These are phyloP conservation scores for Chalciporus sp. DNA, from an alignment of 1,284 basidiomycete genomes.

Conservation along the genomic window DNA sequence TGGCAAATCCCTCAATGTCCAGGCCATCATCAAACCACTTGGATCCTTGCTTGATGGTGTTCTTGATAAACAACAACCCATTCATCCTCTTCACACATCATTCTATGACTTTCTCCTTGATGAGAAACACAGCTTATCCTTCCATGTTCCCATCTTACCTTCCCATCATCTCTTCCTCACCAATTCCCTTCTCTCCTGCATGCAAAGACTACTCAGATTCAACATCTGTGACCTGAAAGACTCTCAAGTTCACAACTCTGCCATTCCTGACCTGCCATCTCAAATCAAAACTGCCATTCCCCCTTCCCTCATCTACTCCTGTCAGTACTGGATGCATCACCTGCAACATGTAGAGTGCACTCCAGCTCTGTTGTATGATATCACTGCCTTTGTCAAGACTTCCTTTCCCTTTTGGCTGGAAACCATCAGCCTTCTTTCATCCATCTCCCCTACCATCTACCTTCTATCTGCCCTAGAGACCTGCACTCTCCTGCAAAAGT, in stretches of 20 bases:
- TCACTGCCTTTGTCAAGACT: background rate
- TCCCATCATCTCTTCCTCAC: background rate
- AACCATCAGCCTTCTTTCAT: too few relatives aligned
- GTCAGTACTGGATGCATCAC: slow-evolving; percentile 5
- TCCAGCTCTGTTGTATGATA: background rate
- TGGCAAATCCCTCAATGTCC: background rate
- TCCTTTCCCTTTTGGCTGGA: too few relatives aligned
- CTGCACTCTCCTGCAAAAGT: background rate
- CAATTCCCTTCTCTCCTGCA: background rate
- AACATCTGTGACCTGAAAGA: too few relatives aligned
- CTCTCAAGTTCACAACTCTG: background rate
- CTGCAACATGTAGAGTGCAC: background rate
- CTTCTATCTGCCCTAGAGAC: too few relatives aligned
- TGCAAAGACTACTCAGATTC: slow-evolving; percentile 5
- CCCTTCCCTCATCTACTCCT: slow-evolving; percentile 3
- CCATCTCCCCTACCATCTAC: too few relatives aligned
- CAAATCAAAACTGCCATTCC: background rate
- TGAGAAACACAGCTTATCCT: background rate
- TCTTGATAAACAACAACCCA: background rate
- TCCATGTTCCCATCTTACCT: background rate
- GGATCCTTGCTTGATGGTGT: slow-evolving; percentile 4
- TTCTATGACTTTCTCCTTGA: too few relatives aligned
- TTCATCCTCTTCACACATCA: too few relatives aligned
- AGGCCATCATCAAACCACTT: slow-evolving; percentile 1
- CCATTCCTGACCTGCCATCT: background rate